Conservation (phyloP, 768 basidiomycete genomes). For the Saitozyma podzolica region DNA sequence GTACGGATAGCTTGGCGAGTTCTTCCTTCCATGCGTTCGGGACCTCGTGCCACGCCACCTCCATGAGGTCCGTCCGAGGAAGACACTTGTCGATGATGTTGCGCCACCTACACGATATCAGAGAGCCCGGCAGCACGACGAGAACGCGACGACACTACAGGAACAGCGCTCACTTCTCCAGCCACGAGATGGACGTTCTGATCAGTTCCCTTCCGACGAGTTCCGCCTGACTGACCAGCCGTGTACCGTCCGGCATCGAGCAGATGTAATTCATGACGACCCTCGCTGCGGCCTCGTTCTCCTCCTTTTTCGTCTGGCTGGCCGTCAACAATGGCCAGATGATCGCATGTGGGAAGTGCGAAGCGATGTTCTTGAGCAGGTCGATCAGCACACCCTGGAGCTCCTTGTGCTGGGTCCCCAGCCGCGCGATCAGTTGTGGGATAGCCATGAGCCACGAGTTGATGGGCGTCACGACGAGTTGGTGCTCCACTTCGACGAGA, state of each 20-base stretch:
- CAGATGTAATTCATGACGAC: slow-evolving; percentile 48
- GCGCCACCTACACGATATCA: slow-evolving; percentile 31
- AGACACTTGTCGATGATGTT: slow-evolving; percentile 37
- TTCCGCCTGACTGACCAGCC: slow-evolving; percentile 43
- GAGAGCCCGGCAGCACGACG: background rate
- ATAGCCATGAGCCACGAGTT: slow-evolving; percentile 45
- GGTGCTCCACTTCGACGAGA: slow-evolving; percentile 34
- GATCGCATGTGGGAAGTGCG: slow-evolving; percentile 47
- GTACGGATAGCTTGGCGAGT: slow-evolving; percentile 28
- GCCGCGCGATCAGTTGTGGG: slow-evolving; percentile 51
- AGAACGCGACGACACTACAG: no score
- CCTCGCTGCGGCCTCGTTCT: slow-evolving; percentile 45
- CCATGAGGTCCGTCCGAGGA: slow-evolving; percentile 42
- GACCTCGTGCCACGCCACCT: slow-evolving; percentile 40
- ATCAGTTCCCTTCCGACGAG: slow-evolving; percentile 49
- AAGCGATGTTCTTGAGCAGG: slow-evolving; percentile 43
- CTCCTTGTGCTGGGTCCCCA: slow-evolving; percentile 41
- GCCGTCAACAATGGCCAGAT: slow-evolving; percentile 52
- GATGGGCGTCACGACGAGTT: slow-evolving; percentile 34
- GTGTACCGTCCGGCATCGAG: slow-evolving; percentile 41
- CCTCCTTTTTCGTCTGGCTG: slow-evolving; percentile 40
- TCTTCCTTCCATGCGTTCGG: slow-evolving; percentile 39
- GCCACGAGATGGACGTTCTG: slow-evolving; percentile 36
- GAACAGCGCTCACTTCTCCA: slow-evolving; percentile 37
- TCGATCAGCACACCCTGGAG: slow-evolving; percentile 40